Conservation (phyloP, 139 green algal species). For the Coelastrella sp. region DNA sequence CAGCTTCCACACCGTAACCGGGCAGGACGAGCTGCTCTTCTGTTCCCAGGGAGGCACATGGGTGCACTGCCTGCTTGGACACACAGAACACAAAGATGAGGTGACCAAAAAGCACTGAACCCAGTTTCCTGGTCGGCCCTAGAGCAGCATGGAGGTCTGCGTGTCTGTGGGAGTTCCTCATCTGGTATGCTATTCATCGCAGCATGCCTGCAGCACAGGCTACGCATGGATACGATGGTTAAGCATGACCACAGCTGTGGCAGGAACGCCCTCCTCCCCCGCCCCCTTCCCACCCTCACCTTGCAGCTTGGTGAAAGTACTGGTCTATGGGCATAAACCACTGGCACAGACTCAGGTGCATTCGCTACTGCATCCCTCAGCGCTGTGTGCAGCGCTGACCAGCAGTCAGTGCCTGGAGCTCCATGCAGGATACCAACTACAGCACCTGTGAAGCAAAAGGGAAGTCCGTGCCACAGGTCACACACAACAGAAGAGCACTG, state of each 20-base stretch:
- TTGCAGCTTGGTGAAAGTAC: constrained; percentile 57
- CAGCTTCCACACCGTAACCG: constrained; percentile 95
- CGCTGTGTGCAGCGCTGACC: constrained; percentile 63
- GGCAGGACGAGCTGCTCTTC: constrained; percentile 64
- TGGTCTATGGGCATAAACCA: constrained; percentile 78
- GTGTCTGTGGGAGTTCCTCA: too few species aligned
- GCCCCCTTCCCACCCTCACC: constrained; percentile 2
- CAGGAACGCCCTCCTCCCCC: too few species aligned
- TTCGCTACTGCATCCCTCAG: constrained; percentile 48
- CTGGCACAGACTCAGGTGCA: neutral
- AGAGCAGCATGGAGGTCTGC: too few species aligned
- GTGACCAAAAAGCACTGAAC: too few species aligned
- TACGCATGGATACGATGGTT: too few species aligned
- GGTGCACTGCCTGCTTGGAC: neutral
- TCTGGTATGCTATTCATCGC: too few species aligned
- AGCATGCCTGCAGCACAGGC: too few species aligned
- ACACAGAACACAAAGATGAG: too few species aligned
- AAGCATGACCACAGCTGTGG: too few species aligned
- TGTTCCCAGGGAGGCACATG: constrained; percentile 19
- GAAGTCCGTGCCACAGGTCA: neutral
- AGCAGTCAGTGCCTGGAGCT: constrained; percentile 72
- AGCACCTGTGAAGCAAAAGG: constrained; percentile 20
- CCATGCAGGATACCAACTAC: constrained; percentile 64
- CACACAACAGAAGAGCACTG: neutral
- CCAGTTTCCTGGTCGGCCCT: too few species aligned